These are phyloP conservation scores for Aquilaria yunnanensis DNA, from an alignment of 345 rosid genomes.

Conservation along the genomic window DNA sequence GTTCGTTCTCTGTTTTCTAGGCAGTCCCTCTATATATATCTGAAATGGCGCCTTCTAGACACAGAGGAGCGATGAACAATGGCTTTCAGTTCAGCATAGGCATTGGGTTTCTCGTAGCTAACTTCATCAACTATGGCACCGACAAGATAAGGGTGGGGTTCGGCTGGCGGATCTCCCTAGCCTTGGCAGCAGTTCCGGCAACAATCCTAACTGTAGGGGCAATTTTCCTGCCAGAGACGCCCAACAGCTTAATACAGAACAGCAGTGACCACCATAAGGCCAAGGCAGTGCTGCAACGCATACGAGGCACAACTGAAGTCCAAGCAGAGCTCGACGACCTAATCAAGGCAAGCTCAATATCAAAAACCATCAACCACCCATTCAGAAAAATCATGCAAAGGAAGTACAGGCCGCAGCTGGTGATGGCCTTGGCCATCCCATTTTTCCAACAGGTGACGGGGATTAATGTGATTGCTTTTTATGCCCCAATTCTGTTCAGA, in stretches of 20 bases:
- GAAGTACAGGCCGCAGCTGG: constrained; percentile 59
- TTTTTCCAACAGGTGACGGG: constrained; percentile 82
- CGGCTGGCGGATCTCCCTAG: constrained; percentile 74
- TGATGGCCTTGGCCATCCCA: constrained; percentile 66
- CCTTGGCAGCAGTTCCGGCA: constrained; percentile 65
- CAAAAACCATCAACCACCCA: constrained; percentile 27
- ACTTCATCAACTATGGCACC: constrained; percentile 50
- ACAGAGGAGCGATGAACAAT: constrained; percentile 73
- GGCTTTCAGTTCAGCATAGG: constrained; percentile 68
- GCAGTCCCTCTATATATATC: constrained; percentile 76
- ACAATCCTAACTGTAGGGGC: constrained; percentile 56
- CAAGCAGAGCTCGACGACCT: constrained; percentile 58
- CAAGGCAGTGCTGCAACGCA: constrained; percentile 35
- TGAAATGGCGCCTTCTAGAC: constrained; percentile 73
- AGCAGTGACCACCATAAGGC: constrained; percentile 27
- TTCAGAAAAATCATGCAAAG: constrained; percentile 36
- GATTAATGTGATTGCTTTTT: constrained; percentile 63
- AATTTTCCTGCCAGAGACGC: constrained; percentile 66
- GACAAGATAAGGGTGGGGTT: constrained; percentile 54
- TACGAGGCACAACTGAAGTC: constrained; percentile 51
- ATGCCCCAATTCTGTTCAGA: constrained; percentile 63
- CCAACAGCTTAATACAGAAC: constrained; percentile 61
- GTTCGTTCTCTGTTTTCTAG: constrained; percentile 20
- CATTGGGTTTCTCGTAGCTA: constrained; percentile 53
- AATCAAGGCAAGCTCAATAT: constrained; percentile 28